Evolutionary conservation across 306 rosid species (phyloP), one percentile per base, ranked within the genome.

Genomic region (Mimosa pudica): DNA sequence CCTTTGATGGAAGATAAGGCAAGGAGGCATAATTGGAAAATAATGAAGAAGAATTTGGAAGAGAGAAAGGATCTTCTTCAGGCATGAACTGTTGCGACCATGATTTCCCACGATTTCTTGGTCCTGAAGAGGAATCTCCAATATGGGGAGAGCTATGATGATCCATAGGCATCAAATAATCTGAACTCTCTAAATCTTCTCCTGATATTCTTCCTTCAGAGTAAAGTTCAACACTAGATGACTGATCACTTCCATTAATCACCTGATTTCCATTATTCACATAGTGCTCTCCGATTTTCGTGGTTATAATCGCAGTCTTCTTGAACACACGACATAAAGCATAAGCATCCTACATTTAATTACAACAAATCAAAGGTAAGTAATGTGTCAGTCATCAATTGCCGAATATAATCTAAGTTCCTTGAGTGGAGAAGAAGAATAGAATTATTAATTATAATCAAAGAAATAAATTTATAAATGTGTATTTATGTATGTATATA

Each of bases 321-420:
- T 95, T 95, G 81, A 91, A 88, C 60, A 95, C 85, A 49, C 99
- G 97, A 75, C 99, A 93, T 36, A 95, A 94, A 1, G 99, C 99
- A 87, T 93, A 95, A 0, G 96, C 98, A 83, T 95, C 99, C 97
- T 95, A 84, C 51, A 42, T 60, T 33, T 61, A 16, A 80, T 38
- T 38, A 0, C 42, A 38, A 38, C 42, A 17, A 12, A 82, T 68
- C 36, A 45, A 58, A 61, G 58, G 10, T 16, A 57, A 20, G 4
- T 8, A 6, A 3, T 13, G 51, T n/a, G 35, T 41, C 12, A 8
- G 73, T 52, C n/a, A 32, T 62, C 44, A 30, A 64, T 6, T 4
- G 10, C 7, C 13, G 18, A 32, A 48, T 48, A 48, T 48, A 48
- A 63, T 63, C 44, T 35, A 63, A 63, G 11, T n/a, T 57, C 63